Conservation (phyloP, 2,329 filamentous ascomycete species). For the Aspergillus niger region DNA sequence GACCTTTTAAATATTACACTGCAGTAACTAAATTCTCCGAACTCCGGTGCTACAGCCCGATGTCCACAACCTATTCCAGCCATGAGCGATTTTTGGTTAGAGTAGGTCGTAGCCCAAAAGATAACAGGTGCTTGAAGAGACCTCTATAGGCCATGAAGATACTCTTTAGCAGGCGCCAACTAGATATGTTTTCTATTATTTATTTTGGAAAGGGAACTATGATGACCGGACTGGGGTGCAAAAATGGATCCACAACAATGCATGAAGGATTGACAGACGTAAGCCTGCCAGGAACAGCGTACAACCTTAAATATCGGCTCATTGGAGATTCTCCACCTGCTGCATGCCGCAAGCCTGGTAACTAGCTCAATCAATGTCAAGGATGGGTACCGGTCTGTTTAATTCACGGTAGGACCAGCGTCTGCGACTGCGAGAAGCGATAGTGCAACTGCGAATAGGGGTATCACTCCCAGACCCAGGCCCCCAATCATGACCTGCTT, state of each 20-base stretch:
- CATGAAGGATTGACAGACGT: neutral
- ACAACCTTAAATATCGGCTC: neutral
- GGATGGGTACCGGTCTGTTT: neutral
- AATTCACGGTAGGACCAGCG: neutral
- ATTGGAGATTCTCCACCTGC: neutral
- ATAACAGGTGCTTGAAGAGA: too few species aligned
- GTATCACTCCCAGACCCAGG: too few species aligned
- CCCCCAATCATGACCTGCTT: too few species aligned
- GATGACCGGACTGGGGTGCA: neutral
- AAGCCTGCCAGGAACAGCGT: neutral
- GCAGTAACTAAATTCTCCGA: neutral
- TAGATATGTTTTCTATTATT: too few species aligned
- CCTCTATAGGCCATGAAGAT: too few species aligned
- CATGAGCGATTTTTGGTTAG: too few species aligned
- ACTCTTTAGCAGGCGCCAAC: too few species aligned
- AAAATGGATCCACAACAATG: neutral
- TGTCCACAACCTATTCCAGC: too few species aligned
- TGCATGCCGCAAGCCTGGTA: neutral
- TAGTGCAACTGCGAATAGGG: too few species aligned
- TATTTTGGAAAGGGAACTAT: too few species aligned
- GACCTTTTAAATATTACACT: neutral
- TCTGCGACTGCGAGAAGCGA: neutral
- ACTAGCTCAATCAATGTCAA: neutral
- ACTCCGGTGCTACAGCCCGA: neutral
- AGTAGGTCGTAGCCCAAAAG: too few species aligned